Percentiles rank a stretch among this genome's conserved stretches.
phyloP scores from a whole-genome alignment of 1,139 yeast genomes.

The Pneumocystis canis region DNA sequence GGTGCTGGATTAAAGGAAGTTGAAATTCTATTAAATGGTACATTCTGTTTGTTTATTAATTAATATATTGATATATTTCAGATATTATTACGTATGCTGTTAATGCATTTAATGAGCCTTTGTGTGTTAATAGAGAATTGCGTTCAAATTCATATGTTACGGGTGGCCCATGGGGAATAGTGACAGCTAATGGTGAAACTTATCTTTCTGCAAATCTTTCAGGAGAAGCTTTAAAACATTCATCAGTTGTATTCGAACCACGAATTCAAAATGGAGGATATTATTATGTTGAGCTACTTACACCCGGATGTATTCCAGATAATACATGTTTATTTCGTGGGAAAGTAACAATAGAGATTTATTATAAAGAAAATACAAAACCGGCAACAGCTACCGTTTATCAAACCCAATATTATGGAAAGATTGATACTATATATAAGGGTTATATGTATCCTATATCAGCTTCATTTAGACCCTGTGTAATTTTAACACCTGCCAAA shows the following conservation, averaged over 20 bases:
- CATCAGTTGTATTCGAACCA: slow-evolving; percentile 50
- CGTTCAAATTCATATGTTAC: slow-evolving; percentile 26
- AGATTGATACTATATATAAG: slow-evolving; percentile 61
- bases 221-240: slow-evolving; percentile 22
- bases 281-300: slow-evolving; percentile 55
- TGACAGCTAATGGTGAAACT: slow-evolving; percentile 17
- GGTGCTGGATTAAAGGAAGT: slow-evolving; percentile 59
- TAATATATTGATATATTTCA: slow-evolving; percentile 23
- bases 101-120: slow-evolving; percentile 53
- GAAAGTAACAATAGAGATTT: slow-evolving; percentile 59
- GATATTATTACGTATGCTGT: slow-evolving; percentile 48
- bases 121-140: slow-evolving; percentile 21
- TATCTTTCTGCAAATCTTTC: slow-evolving; percentile 23
- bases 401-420: slow-evolving; percentile 66
- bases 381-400: slow-evolving; percentile 36
- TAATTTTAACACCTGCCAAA: slow-evolving; percentile 27
- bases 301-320: slow-evolving; percentile 76
- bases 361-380: slow-evolving; percentile 30
- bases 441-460: slow-evolving; percentile 50
- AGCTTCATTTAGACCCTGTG: slow-evolving; percentile 32
- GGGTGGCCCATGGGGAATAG: slow-evolving; percentile 16
- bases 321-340: slow-evolving; percentile 58
- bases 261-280: slow-evolving; percentile 60
- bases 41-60: neutral
- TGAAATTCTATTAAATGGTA: slow-evolving; percentile 50